Percentiles rank a stretch among this genome's conserved stretches.
These are phyloP conservation scores for Botrytis galanthina DNA, from an alignment of 2,329 filamentous ascomycete genomes.

Conservation along the genomic window DNA sequence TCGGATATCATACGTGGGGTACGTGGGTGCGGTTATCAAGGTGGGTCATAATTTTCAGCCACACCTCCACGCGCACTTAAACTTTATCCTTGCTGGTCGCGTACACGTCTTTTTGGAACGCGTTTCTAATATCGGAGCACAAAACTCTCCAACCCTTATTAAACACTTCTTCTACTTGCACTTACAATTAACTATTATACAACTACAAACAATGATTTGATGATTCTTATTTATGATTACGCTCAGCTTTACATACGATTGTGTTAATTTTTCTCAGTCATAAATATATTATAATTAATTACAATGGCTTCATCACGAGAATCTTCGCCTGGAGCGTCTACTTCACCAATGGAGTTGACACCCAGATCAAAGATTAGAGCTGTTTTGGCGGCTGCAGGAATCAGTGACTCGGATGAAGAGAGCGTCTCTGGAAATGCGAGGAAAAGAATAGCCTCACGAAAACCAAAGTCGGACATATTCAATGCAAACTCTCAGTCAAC, in stretches of 20 bases:
- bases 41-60: not conserved
- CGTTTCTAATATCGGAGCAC: conserved; percentile 9
- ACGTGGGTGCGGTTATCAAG: conserved; percentile 10
- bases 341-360: conserved; percentile 45
- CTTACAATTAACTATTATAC: not conserved
- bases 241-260: not conserved
- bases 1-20: not conserved
- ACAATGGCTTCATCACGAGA: conserved; percentile 51
- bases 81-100: conserved; percentile 16
- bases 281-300: conserved; percentile 11
- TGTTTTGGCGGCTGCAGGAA: conserved; percentile 49
- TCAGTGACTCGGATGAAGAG: conserved; percentile 49
- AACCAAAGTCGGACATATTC: conserved; percentile 21
- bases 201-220: conserved; percentile 19
- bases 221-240: conserved; percentile 21
- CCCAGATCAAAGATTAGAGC: conserved; percentile 56
- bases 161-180: not conserved
- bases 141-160: not conserved
- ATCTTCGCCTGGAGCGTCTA: conserved; percentile 47
- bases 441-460: conserved; percentile 24
- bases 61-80: conserved; percentile 10
- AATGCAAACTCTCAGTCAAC: conserved; percentile 4
- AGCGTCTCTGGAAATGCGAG: conserved; percentile 28
- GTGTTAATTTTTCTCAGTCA: not conserved
- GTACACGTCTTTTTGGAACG: conserved; percentile 6